Evolutionary conservation across 1,139 yeast species (phyloP).

Genomic region (Sugiyamaella paludigena): DNA sequence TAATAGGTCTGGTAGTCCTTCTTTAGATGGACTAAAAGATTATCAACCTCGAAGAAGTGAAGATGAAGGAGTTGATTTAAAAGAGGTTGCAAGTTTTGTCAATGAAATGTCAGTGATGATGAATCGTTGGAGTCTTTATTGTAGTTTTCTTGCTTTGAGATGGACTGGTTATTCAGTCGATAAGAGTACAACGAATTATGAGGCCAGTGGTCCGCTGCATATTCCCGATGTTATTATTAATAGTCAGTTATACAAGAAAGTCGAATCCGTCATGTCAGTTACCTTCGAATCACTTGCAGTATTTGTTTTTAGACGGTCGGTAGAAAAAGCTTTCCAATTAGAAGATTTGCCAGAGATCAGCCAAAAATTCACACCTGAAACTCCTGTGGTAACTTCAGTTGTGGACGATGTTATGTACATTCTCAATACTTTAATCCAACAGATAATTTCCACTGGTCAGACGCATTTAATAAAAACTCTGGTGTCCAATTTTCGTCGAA

Average conservation of each 20-base stretch:
- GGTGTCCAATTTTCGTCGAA: constrained; percentile 45
- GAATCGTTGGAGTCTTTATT: constrained; percentile 84
- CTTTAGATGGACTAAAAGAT: constrained; percentile 12
- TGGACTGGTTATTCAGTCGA: constrained; percentile 48
- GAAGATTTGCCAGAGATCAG: constrained; percentile 65
- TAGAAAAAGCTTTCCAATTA: constrained; percentile 75
- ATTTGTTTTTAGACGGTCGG: constrained; percentile 71
- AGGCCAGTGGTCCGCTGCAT: constrained; percentile 13
- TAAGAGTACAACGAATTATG: constrained; percentile 7
- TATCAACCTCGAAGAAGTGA: constrained; percentile 25
- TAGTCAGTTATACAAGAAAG: constrained; percentile 63
- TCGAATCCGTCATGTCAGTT: constrained; percentile 53
- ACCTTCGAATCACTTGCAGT: constrained; percentile 61
- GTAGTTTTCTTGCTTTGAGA: constrained; percentile 67
- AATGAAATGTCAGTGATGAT: constrained; percentile 73
- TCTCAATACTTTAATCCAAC: constrained; percentile 61
- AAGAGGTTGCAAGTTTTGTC: constrained; percentile 55
- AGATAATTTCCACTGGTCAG: constrained; percentile 56
- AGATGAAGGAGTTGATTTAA: constrained; percentile 43
- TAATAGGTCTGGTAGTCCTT: constrained; percentile 20
- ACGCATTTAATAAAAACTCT: constrained; percentile 52
- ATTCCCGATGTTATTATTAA: constrained; percentile 45
- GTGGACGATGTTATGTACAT: constrained; percentile 82
- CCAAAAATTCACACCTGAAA: constrained; percentile 42
- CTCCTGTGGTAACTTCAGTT: constrained; percentile 74